Evolutionary conservation across 225 moss, liverwort and hornwort species (phyloP), one percentile per base, ranked within the genome.

Genomic region (Climacium dendroides): DNA sequence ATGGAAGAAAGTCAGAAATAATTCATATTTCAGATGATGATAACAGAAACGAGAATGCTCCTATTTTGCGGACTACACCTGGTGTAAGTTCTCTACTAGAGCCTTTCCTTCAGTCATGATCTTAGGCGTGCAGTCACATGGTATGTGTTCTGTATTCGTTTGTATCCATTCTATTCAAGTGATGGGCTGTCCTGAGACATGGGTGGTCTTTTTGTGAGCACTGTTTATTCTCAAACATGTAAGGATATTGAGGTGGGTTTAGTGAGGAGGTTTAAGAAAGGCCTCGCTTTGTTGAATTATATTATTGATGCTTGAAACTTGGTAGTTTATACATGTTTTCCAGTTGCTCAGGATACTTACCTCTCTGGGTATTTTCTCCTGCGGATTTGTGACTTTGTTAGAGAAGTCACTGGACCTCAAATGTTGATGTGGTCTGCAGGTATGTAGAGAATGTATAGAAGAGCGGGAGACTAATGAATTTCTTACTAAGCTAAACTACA

Each of bases 401-500:
- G 30, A 59, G 48, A 78, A 70, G 34, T 77, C 55, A 41, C 50
- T 88, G 73, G 50, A 82, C 78, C 85, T 89, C 45, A 80, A 87
- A 83, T 87, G 52, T 61, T 89, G 88, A 65, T 85, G 39, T 87
- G 82, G 41, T 86, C 70, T 91, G 73, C 94, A 98, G 98, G 92
- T 96, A 64, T 99, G 98, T 93, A 91, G 95, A 92, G 95, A 92
- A 87, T 99, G 98, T 91, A 94, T 96, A 90, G 95, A 96, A 88
- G 97, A 99, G 91, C 92, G 97, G 84, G 97, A 99, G 93, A 95
- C 91, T 55, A 93, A 92, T 85, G 98, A 99, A 86, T 90, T 97
- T 57, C 87, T 96, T 80, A 96, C 92, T 37, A 99, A 95, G 92
- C 89, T 95, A 84, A 92, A 94, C 89, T 99, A 99, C 83, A 90